Evolutionary conservation across 371 early-diverging fungal genomes (phyloP).

Genomic region (Lichtheimia ornata): DNA sequence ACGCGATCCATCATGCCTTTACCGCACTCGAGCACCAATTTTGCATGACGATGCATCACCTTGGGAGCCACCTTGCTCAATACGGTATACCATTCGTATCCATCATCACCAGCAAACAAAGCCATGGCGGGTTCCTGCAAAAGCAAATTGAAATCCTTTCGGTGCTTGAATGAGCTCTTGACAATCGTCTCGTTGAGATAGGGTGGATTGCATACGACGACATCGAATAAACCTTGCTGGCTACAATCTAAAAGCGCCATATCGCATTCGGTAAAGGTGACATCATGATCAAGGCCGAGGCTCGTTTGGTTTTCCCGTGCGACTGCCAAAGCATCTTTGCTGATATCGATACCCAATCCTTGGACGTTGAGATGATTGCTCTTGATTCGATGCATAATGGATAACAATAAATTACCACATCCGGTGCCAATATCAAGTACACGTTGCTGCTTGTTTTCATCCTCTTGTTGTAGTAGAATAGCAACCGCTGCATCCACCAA

Average conservation of each 20-base stretch:
- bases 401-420: slow-evolving; percentile 69
- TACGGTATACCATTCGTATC: slow-evolving; percentile 66
- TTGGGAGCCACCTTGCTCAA: slow-evolving; percentile 41
- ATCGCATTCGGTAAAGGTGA: slow-evolving; percentile 35
- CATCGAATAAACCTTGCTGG: slow-evolving; percentile 45
- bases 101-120: slow-evolving; percentile 64
- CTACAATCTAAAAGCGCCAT: slow-evolving; percentile 36
- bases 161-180: slow-evolving; percentile 16
- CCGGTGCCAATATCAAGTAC: slow-evolving; percentile 80
- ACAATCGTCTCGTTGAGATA: slow-evolving; percentile 51
- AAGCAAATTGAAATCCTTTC: slow-evolving; percentile 37
- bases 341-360: slow-evolving; percentile 72
- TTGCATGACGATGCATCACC: slow-evolving; percentile 40
- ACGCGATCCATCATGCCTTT: slow-evolving; percentile 68
- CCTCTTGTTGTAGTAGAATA: not conserved
- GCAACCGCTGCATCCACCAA: slow-evolving; percentile 53
- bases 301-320: slow-evolving; percentile 48
- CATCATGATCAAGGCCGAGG: slow-evolving; percentile 32
- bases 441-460: slow-evolving; percentile 7
- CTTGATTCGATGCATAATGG: slow-evolving; percentile 39
- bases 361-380: slow-evolving; percentile 11
- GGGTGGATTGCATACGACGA: slow-evolving; percentile 80
- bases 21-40: slow-evolving; percentile 67
- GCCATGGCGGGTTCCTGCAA: slow-evolving; percentile 68
- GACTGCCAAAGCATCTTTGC: slow-evolving; percentile 55